Percentiles rank a stretch among this genome's conserved stretches.
These are phyloP conservation scores for Epichloe sibirici DNA, from an alignment of 2,329 filamentous ascomycete species.

Conservation along the genomic window DNA sequence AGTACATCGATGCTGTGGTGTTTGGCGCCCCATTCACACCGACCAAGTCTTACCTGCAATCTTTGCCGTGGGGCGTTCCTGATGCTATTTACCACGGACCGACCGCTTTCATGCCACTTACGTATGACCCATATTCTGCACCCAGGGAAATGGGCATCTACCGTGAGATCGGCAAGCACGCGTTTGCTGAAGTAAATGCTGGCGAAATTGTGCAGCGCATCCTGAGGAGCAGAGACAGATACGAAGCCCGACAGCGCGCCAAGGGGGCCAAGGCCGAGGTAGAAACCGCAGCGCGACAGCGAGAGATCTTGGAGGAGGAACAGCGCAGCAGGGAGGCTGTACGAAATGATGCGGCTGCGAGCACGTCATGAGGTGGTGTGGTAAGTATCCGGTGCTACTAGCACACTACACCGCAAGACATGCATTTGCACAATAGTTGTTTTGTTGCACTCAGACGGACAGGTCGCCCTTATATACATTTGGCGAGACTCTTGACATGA, in stretches of 20 bases:
- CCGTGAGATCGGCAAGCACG: slow-evolving; percentile 61
- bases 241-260: slow-evolving; percentile 80
- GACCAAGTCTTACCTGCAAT: slow-evolving; percentile 62
- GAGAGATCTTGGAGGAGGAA: slow-evolving; percentile 51
- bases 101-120: slow-evolving; percentile 75
- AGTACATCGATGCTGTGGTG: slow-evolving; percentile 80
- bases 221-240: slow-evolving; percentile 71
- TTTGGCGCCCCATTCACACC: slow-evolving; percentile 87
- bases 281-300: slow-evolving; percentile 52
- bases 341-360: slow-evolving; percentile 7
- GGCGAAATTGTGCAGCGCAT: slow-evolving; percentile 87
- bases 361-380: neutral
- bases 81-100: slow-evolving; percentile 91
- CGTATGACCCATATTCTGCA: slow-evolving; percentile 68
- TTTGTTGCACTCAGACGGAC: neutral
- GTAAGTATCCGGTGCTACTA: neutral
- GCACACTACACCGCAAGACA: neutral
- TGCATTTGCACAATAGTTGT: neutral
- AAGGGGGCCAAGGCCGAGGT: slow-evolving; percentile 78
- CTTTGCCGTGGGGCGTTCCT: slow-evolving; percentile 62
- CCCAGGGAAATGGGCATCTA: slow-evolving; percentile 79
- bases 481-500: no score
- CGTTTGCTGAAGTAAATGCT: slow-evolving; percentile 80
- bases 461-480: no score
- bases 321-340: slow-evolving; percentile 36